Conservation (phyloP, 805 yeast species). For the Metschnikowia santaceciliae region DNA sequence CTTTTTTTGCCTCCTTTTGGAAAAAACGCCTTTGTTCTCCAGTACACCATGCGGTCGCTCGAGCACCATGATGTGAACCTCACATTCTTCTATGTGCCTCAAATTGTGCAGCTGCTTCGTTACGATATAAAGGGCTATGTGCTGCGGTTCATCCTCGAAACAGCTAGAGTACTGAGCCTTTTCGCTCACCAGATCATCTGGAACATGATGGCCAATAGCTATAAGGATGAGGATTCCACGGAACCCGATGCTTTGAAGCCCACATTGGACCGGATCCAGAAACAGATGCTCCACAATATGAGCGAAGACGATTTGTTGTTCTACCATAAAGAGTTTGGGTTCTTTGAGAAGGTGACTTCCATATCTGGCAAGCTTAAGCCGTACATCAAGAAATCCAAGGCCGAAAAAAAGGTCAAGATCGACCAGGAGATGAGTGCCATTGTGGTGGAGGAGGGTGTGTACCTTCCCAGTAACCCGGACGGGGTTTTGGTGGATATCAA, state of each 20-base stretch:
- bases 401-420: conserved; percentile 92
- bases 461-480: conserved; percentile 94
- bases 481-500: conserved; percentile 91
- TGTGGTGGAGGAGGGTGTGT: conserved; percentile 73
- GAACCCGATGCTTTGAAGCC: conserved; percentile 84
- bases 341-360: conserved; percentile 86
- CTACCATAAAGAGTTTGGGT: conserved; percentile 79
- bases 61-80: conserved; percentile 82
- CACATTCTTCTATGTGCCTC: conserved; percentile 96
- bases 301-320: conserved; percentile 56
- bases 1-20: conserved; percentile 75
- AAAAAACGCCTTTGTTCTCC: conserved; percentile 63
- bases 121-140: conserved; percentile 83
- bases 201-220: conserved; percentile 94
- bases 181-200: conserved; percentile 98
- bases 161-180: conserved; percentile 83
- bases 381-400: conserved; percentile 86
- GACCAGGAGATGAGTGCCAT: conserved; percentile 92
- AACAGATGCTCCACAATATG: conserved; percentile 59
- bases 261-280: conserved; percentile 66
- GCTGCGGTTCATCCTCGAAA: conserved; percentile 82
- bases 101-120: conserved; percentile 88
- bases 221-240: conserved; percentile 80
- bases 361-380: conserved; percentile 96
- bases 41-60: conserved; percentile 85